Base-by-base conservation (phyloP, 768 basidiomycete genomes). In the Tricholoma matsutake region DNA sequence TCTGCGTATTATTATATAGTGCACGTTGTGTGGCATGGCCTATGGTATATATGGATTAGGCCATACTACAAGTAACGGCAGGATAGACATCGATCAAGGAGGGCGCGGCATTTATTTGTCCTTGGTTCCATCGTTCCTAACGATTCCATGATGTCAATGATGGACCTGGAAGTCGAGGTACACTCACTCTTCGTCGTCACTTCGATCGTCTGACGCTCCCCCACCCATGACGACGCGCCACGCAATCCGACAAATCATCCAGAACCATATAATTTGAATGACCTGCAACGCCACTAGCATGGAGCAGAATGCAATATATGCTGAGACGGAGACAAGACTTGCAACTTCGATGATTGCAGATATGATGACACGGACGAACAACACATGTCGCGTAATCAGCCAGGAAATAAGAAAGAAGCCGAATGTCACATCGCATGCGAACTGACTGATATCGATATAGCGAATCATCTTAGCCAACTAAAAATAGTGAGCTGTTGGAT, bases 401-500 rank as follows among this genome's bases (percentile, higher is more conserved):
- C 97, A 99, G 9, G 91, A 91, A 20, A 95, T 56, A 68, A 98
- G 81, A 80, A 96, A 99, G 63, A 82, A 67, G 31, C 78, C 90
- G 69, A 99, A 98, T 0, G 84, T 82, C 25, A 76, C 66, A 72
- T 98, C 95, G 58, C 89, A 91, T 13, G 84, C 71, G 18, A 83
- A 73, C 65, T 84, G 82, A 34, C 80, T 75, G 43, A 87, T 72
- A 14, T 78, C 78, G n/a, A 96, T 78, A 73, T 98, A 99, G 59
- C 89, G 88, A 63, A 92, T 74, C 91, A 98, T 96, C 74, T 99
- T 99, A 9, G 94, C 96, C 64, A 92, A 72, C 94, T 96, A 62
- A 37, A 62, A 59, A 61, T 39, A 65, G 52, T 65, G 20, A 53
- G 51, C 2, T 49, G 54, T 45, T 61, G 56, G 53, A 41, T 31